Base-by-base conservation (phyloP, 2,329 filamentous ascomycete species). In the Aspergillus alliaceus region DNA sequence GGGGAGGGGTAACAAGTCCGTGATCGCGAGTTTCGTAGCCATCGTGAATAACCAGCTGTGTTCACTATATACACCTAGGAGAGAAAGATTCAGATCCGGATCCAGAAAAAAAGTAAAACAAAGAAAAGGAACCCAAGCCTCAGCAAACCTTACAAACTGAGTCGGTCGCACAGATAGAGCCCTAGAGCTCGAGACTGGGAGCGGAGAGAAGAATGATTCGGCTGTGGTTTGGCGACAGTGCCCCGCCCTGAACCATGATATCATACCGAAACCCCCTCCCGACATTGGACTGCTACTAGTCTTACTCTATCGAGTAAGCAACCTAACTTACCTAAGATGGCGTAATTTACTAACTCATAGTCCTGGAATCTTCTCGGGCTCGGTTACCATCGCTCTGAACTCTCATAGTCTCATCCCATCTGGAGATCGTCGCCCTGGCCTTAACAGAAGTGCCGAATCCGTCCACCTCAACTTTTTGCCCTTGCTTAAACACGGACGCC, bases 1-100 rank as follows among this genome's bases (percentile, higher is more conserved):
- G 31, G 77, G 75, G 37, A 86, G 78, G 40, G 80, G 71, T 37
- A 85, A 69, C 22, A 75, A 74, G 58, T 82, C 80, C 22, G 76
- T 74, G 58, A 85, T 73, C 55, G 73, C 72, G 59, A 80, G 70
- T 39, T 75, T 72, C 31, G 73, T 53, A 29, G 71, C 60, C 70
- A 73, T 75, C 20, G 27, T 53, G 15, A 42, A 32, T 29, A 15
- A 6, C 14, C 32, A 14, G n/a, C 32, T 5, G 32, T 35, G 32
- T 35, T 35, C 32, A 35, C 15, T 35, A 35, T 3, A 5, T 35
- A 35, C 3, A 14, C 8, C 14, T n/a, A n/a, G n/a, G 40, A 14
- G 20, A 18, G 12, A 25, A 44, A 44, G 15, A 18, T 14, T 14
- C 24, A 11, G 15, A 44, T n/a, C n/a, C n/a, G n/a, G n/a, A n/a